Evolutionary conservation across 805 yeast genomes (phyloP).

Genomic region (Tetrapisispora phaffii): DNA sequence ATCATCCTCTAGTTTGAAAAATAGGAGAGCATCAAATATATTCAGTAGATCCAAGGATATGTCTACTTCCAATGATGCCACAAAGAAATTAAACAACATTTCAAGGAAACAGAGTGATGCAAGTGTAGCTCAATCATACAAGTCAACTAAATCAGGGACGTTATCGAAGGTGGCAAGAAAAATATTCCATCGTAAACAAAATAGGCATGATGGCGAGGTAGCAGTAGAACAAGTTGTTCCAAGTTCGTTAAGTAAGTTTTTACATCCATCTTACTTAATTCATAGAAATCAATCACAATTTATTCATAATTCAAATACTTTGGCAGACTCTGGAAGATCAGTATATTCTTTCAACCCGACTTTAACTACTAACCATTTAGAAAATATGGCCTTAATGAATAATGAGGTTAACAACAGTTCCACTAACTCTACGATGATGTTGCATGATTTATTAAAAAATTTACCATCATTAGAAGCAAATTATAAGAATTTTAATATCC

Average conservation of each 20-base stretch:
- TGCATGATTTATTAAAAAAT: conserved; percentile 27
- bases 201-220: conserved; percentile 14
- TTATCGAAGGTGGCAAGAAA: conserved; percentile 18
- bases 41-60: conserved; percentile 3
- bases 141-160: conserved; percentile 9
- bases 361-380: conserved; percentile 11
- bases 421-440: conserved; percentile 12
- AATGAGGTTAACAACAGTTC: conserved; percentile 11
- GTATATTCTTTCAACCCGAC: conserved; percentile 22
- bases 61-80: background rate
- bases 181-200: conserved; percentile 19
- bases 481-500: conserved; percentile 21
- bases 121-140: background rate
- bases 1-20: conserved; percentile 7
- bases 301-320: conserved; percentile 18
- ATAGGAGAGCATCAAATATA: background rate
- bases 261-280: conserved; percentile 25
- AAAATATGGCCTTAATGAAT: conserved; percentile 10
- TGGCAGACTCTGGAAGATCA: conserved; percentile 22
- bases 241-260: conserved; percentile 23
- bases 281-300: conserved; percentile 27
- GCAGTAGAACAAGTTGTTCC: conserved; percentile 19
- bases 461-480: conserved; percentile 25
- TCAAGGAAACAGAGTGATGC: conserved; percentile 1
- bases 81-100: background rate